A percentile compares a stretch with the other conserved stretches of the same genome.
Conservation (phyloP, 2,329 filamentous ascomycete species). For the Corynespora cassiicola region DNA sequence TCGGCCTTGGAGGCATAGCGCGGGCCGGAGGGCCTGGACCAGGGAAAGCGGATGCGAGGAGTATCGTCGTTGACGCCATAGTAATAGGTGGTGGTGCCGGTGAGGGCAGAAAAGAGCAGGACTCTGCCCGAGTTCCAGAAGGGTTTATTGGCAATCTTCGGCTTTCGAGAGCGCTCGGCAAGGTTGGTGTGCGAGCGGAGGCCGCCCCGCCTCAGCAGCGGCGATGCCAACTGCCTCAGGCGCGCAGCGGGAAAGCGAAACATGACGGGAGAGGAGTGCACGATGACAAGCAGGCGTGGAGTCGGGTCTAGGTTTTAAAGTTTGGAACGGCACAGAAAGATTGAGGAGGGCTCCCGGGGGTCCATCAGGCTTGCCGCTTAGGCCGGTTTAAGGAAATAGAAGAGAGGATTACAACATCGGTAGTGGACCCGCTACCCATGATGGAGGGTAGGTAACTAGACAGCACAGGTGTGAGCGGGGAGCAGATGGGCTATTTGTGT, state of each 20-base stretch:
- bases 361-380: too few relatives aligned
- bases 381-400: slow-evolving; percentile 16
- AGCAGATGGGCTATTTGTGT: slow-evolving; percentile 35
- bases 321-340: neutral
- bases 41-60: slow-evolving; percentile 33
- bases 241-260: slow-evolving; percentile 38
- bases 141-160: slow-evolving; percentile 26
- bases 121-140: slow-evolving; percentile 58
- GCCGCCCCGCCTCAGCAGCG: slow-evolving; percentile 34
- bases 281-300: slow-evolving; percentile 18
- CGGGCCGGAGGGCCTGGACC: slow-evolving; percentile 34
- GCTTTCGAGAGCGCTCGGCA: slow-evolving; percentile 28
- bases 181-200: slow-evolving; percentile 31
- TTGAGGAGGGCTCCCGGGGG: neutral
- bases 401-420: slow-evolving; percentile 20
- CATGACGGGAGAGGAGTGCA: slow-evolving; percentile 30
- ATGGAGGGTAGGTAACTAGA: slow-evolving; percentile 32
- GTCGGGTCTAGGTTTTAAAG: slow-evolving; percentile 14
- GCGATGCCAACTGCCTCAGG: slow-evolving; percentile 34
- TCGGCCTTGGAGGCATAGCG: slow-evolving; percentile 58
- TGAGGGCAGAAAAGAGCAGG: slow-evolving; percentile 56
- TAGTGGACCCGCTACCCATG: slow-evolving; percentile 29
- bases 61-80: slow-evolving; percentile 54
- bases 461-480: slow-evolving; percentile 33
- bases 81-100: slow-evolving; percentile 59